Evolutionary conservation across 352 stramenopile species (phyloP).

Genomic region (Blastocystis hominis): DNA sequence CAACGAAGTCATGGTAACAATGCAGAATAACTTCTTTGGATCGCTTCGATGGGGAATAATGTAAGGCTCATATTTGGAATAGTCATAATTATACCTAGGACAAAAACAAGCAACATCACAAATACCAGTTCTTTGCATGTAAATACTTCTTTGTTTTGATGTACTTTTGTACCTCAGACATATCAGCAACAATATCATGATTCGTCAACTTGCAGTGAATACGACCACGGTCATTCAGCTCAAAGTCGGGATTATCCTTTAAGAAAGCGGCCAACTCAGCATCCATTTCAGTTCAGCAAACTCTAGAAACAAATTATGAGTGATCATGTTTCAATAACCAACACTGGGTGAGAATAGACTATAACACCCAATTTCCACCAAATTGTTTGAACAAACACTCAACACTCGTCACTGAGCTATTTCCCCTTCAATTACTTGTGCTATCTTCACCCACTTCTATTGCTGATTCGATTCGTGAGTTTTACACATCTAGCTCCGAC

Average conservation of each 20-base stretch:
- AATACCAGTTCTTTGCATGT: conserved; percentile 53
- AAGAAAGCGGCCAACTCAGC: conserved; percentile 12
- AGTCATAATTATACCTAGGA: conserved; percentile 55
- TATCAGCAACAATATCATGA: conserved; percentile 45
- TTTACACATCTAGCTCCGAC: neutral
- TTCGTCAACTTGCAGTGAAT: conserved; percentile 52
- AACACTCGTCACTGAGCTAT: neutral
- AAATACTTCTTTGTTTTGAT: conserved; percentile 42
- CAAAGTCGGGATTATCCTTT: conserved; percentile 40
- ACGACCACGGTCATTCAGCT: conserved; percentile 25
- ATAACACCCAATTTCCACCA: neutral
- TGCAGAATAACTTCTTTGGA: conserved; percentile 57
- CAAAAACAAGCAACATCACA: neutral
- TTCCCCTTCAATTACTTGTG: neutral
- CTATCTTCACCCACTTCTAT: neutral
- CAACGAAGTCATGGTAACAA: conserved; percentile 42
- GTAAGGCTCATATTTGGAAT: conserved; percentile 50
- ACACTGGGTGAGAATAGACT: neutral
- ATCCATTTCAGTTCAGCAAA: conserved; percentile 7
- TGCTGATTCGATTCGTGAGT: neutral
- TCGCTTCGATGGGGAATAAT: conserved; percentile 22
- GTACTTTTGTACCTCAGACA: conserved; percentile 51
- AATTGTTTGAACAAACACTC: neutral
- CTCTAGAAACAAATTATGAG: neutral
- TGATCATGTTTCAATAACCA: neutral